phyloP scores from a whole-genome alignment of 2,329 filamentous ascomycete genomes.

The Ilyonectria robusta region DNA sequence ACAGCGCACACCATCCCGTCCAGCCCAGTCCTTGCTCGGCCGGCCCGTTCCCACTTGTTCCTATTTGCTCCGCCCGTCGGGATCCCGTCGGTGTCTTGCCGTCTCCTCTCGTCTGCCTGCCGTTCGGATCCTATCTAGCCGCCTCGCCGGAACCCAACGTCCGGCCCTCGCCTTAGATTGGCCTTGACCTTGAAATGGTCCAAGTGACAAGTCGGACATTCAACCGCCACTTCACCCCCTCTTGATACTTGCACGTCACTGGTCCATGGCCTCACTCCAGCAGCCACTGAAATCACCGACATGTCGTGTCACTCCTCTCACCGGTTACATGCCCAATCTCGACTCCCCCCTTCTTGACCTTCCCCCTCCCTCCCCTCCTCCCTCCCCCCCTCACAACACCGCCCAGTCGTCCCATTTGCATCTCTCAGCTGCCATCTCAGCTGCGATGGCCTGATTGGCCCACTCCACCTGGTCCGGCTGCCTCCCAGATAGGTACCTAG shows the following conservation, averaged over 20 bases:
- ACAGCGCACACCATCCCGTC: conserved; percentile 4
- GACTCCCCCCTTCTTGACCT: not conserved
- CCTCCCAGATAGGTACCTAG: not conserved
- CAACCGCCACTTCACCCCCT: conserved; percentile 2
- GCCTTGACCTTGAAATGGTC: conserved; percentile 4
- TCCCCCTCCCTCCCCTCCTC: no score
- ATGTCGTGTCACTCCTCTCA: conserved; percentile 15
- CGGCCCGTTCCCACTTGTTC: conserved; percentile 8
- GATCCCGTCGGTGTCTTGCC: not conserved
- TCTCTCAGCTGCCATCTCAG: not conserved
- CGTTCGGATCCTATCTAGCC: not conserved
- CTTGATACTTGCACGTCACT: not conserved
- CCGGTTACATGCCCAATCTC: conserved; percentile 22
- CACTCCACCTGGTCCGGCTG: not conserved
- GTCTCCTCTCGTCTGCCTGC: no score
- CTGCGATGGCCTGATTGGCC: not conserved
- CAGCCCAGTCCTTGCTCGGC: conserved; percentile 4
- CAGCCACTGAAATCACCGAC: conserved; percentile 6
- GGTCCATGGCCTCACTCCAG: not conserved
- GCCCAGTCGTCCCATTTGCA: not conserved
- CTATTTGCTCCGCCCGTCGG: not conserved
- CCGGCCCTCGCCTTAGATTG: conserved; percentile 6
- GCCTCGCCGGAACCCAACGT: conserved; percentile 12
- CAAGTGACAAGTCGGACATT: conserved; percentile 19
- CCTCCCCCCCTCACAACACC: not conserved